Base-by-base conservation (phyloP, 805 yeast species). In the Starmerella floricola region DNA sequence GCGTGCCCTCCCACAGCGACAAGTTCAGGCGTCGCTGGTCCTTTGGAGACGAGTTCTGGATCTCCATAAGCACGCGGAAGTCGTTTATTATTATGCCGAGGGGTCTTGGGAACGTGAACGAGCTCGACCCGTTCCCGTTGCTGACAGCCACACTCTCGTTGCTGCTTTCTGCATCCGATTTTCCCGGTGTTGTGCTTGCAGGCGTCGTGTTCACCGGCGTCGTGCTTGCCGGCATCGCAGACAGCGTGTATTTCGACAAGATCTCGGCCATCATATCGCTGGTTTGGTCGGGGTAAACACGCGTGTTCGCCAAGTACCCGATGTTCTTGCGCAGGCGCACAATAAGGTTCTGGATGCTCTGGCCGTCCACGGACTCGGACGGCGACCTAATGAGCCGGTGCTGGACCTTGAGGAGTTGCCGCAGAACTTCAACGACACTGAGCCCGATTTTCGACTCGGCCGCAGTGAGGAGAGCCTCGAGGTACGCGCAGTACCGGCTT, bases 391-490 rank as follows among this genome's bases (percentile, higher is more conserved):
- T 44, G 17, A 54, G 34, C 16, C 49, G 45, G 28, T 58, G 58
- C 48, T 60, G 62, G 21, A 58, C 49, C 10, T 47, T 31, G 27
- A 60, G 48, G 17, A 62, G 51, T 2, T 52, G 74, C 47, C 77
- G 74, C 57, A 81, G 68, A 30, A 82, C 71, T 57, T 87, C 97
- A 30, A 85, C 67, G 5, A 86, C 81, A 10, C 95, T 80, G 34
- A 91, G 64, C 0, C 96, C 96, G 47, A 86, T 79, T 69, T 88
- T 74, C 57, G 80, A 84, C 32, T 84, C 84, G 31, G 78, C 77
- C 0, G 48, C 38, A 18, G 35, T 15, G 8, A 51, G 43, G 38
- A 49, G 40, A 3, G 41, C 40, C 11, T 39, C 27, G 20, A 49
- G 55, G 28, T 46, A 43, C 17, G 52, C 43, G 8, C 46, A 23